These are phyloP conservation scores for Nicotiana sylvestris DNA, from an alignment of 257 asterid species.

Conservation along the genomic window DNA sequence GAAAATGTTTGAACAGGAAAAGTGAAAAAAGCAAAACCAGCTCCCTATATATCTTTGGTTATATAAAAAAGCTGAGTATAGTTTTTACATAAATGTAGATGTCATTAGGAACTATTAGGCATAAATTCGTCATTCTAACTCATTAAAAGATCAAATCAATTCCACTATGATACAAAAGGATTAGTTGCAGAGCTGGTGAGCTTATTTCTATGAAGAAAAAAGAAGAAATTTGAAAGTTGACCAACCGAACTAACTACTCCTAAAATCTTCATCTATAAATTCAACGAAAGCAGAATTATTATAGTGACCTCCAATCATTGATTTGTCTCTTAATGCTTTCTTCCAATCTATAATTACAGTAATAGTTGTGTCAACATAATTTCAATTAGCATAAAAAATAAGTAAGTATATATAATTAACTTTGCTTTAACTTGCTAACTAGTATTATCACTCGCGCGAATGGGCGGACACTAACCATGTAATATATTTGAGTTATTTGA, in stretches of 20 bases:
- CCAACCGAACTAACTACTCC: conserved; percentile 1
- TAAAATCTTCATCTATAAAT: not conserved
- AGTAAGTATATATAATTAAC: too few relatives aligned
- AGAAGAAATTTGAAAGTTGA: not conserved
- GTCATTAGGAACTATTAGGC: not conserved
- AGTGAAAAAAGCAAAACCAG: not conserved
- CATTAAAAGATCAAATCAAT: not conserved
- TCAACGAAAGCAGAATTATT: not conserved
- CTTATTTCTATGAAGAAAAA: not conserved
- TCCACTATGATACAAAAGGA: not conserved
- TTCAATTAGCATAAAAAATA: too few relatives aligned
- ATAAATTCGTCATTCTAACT: not conserved
- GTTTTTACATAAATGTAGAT: not conserved
- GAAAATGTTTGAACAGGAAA: too few relatives aligned
- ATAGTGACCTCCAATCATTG: not conserved
- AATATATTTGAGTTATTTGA: too few relatives aligned
- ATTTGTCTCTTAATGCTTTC: not conserved
- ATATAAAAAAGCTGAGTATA: not conserved
- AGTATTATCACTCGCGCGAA: too few relatives aligned
- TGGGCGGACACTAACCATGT: too few relatives aligned
- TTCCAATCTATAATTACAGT: not conserved
- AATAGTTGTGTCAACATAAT: not conserved
- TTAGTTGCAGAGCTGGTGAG: not conserved
- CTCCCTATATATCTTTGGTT: not conserved
- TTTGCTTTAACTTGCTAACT: too few relatives aligned